These are phyloP conservation scores for Phylloporus sp. DNA, from an alignment of 768 basidiomycete species.

Conservation along the genomic window DNA sequence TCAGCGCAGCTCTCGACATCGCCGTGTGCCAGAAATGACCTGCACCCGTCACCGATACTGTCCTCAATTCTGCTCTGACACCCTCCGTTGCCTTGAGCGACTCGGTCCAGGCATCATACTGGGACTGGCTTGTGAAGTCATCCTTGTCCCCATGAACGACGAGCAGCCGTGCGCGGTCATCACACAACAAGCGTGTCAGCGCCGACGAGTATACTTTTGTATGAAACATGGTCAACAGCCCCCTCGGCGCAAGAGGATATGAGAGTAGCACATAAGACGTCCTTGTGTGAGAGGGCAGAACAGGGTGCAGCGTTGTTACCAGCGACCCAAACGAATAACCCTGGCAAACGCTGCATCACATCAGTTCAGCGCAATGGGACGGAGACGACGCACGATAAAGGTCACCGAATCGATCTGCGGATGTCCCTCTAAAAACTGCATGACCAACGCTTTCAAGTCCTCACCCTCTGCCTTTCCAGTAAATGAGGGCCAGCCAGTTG, in stretches of 20 bases:
- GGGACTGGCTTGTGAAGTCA: conserved; percentile 58
- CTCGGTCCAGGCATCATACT: conserved; percentile 55
- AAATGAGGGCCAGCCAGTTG: conserved; percentile 69
- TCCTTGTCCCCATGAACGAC: conserved; percentile 66
- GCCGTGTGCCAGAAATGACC: conserved; percentile 66
- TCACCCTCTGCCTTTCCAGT: conserved; percentile 67
- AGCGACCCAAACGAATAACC: conserved; percentile 83
- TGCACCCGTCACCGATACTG: conserved; percentile 42
- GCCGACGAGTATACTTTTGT: conserved; percentile 49
- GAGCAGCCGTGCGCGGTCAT: conserved; percentile 50
- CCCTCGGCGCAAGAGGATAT: conserved; percentile 68
- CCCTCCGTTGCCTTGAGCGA: conserved; percentile 31
- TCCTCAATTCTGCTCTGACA: conserved; percentile 24
- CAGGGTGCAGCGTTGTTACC: conserved; percentile 62
- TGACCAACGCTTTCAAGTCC: conserved; percentile 62
- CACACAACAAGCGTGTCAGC: conserved; percentile 46
- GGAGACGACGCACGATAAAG: conserved; percentile 50
- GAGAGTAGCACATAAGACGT: conserved; percentile 70
- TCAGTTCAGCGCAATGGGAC: conserved; percentile 4
- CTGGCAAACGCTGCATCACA: conserved; percentile 32
- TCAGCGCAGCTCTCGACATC: conserved; percentile 21
- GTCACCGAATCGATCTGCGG: conserved; percentile 47
- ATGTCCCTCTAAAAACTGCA: conserved; percentile 47
- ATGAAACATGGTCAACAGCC: conserved; percentile 67
- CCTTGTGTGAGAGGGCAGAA: conserved; percentile 44